Percentiles rank a stretch among this genome's conserved stretches.
Evolutionary conservation across 1,284 basidiomycete genomes (phyloP).

Genomic region (Ceratobasidium sp.): DNA sequence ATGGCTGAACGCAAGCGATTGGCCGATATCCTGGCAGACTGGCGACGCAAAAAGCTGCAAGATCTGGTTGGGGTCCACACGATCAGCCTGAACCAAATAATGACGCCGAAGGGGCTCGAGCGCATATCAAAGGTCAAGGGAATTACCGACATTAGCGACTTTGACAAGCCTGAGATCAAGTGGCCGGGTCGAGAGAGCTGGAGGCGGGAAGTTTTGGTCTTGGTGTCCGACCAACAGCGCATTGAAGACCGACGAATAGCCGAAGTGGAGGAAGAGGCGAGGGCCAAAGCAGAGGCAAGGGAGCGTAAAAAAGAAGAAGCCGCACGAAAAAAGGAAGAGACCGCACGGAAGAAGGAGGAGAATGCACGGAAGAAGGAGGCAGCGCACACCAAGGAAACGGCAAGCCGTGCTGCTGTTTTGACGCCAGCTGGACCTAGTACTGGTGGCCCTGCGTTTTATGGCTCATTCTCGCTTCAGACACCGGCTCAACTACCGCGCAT

Average conservation of each 20-base stretch:
- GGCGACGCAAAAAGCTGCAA: neutral
- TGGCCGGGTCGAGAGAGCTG: neutral
- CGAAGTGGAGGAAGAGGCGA: neutral
- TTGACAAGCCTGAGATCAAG: constrained; percentile 3
- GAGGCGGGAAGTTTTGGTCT: neutral
- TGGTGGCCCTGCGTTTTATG: too few species aligned
- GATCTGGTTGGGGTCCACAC: too few species aligned
- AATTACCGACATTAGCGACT: neutral
- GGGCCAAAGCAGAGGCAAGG: neutral
- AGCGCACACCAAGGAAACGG: neutral
- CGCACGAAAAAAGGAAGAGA: neutral
- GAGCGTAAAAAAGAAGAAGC: neutral
- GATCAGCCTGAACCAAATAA: neutral
- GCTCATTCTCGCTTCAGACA: too few species aligned
- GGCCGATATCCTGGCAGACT: neutral
- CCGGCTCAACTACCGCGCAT: too few species aligned
- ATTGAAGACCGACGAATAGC: neutral
- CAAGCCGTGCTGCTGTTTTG: too few species aligned
- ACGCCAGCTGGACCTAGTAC: too few species aligned
- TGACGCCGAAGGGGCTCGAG: neutral
- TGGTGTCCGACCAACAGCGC: neutral
- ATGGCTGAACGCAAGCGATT: neutral
- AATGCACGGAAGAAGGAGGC: neutral
- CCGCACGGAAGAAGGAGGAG: neutral
- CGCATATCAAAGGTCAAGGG: neutral